Percentiles rank a stretch among this genome's conserved stretches.
phyloP scores from a whole-genome alignment of 805 yeast species.

The Candida vaughaniae region DNA sequence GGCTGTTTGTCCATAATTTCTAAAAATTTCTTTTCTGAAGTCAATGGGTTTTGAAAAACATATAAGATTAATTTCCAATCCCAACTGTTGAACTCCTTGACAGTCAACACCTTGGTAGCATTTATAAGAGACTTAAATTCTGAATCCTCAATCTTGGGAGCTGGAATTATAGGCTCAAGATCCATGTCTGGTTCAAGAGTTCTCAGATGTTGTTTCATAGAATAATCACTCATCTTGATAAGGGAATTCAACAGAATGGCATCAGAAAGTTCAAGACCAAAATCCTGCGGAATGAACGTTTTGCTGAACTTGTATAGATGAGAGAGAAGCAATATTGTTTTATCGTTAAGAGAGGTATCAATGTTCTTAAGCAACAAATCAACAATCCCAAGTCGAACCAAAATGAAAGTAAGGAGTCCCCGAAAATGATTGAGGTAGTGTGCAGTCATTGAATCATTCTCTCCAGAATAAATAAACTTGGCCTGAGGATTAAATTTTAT shows the following conservation, averaged over 20 bases:
- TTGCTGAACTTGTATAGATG: conserved; percentile 12
- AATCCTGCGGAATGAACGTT: conserved; percentile 13
- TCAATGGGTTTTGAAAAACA: conserved; percentile 81
- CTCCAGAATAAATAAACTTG: not conserved
- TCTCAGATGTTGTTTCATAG: not conserved
- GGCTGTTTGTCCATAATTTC: conserved; percentile 73
- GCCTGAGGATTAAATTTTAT: conserved; percentile 5
- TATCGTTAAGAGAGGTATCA: conserved; percentile 25
- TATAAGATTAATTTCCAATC: conserved; percentile 75
- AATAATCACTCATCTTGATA: conserved; percentile 11
- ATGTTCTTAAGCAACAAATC: conserved; percentile 43
- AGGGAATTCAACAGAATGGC: conserved; percentile 11
- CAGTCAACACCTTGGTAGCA: conserved; percentile 68
- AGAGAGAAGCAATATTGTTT: conserved; percentile 10
- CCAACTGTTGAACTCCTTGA: conserved; percentile 84
- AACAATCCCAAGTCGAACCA: conserved; percentile 53
- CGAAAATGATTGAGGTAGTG: conserved; percentile 58
- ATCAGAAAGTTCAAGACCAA: conserved; percentile 11
- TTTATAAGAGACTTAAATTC: conserved; percentile 64
- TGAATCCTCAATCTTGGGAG: conserved; percentile 49
- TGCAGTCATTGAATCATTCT: not conserved
- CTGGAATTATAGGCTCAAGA: not conserved
- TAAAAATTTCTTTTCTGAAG: conserved; percentile 68
- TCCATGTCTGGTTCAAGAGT: not conserved
- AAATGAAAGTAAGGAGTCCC: conserved; percentile 55